Conservation (phyloP, 1,284 basidiomycete species). For the Apiotrichum montevideense region DNA sequence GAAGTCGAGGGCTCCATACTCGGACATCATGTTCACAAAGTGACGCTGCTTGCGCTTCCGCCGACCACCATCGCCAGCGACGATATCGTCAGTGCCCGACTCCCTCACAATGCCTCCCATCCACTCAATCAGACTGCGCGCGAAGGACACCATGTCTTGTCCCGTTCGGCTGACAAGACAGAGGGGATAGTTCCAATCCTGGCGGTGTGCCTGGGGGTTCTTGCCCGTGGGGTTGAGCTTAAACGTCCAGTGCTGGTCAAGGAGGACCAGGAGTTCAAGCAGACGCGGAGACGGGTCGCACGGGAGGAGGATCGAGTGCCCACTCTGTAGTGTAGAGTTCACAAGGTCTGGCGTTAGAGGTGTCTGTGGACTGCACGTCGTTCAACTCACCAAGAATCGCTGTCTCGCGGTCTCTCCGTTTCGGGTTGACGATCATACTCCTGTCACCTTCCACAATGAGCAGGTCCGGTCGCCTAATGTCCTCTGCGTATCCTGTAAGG, state of each 20-base stretch:
- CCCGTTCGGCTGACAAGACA: conserved; percentile 87
- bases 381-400: conserved; percentile 67
- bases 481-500: conserved; percentile 53
- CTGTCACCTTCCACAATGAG: conserved; percentile 90
- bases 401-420: conserved; percentile 84
- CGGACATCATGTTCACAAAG: conserved; percentile 23
- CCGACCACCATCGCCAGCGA: conserved; percentile 48
- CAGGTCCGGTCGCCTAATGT: conserved; percentile 78
- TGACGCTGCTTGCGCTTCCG: conserved; percentile 52
- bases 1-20: conserved; percentile 46
- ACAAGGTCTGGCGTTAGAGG: conserved; percentile 60
- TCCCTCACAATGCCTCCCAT: conserved; percentile 88
- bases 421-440: conserved; percentile 70
- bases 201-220: neutral
- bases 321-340: conserved; percentile 66
- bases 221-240: conserved; percentile 52
- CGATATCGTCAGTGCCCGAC: conserved; percentile 72
- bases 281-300: conserved; percentile 90
- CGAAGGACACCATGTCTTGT: conserved; percentile 88
- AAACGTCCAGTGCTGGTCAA: conserved; percentile 97
- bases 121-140: conserved; percentile 98
- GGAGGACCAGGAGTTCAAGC: conserved; percentile 84
- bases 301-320: conserved; percentile 82
- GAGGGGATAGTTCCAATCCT: conserved; percentile 59
- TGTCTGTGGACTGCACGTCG: neutral